These are phyloP conservation scores for Claviceps digitariae DNA, from an alignment of 2,329 filamentous ascomycete genomes.

Conservation along the genomic window DNA sequence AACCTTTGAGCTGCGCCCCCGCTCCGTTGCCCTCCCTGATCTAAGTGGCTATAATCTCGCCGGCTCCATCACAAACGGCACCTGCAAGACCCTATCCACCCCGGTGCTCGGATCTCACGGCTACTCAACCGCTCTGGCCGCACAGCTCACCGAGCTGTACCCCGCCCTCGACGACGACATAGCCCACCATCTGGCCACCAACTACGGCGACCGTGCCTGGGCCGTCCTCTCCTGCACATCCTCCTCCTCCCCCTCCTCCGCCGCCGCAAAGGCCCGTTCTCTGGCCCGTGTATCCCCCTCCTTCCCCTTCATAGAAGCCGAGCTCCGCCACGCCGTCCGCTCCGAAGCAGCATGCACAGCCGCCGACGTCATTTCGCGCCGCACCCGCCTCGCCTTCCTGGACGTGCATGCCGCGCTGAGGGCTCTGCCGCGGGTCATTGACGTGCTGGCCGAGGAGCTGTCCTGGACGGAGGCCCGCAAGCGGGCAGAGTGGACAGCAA, in stretches of 20 bases:
- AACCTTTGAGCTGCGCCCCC: slow-evolving; percentile 46
- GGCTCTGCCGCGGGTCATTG: slow-evolving; percentile 55
- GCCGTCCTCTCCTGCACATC: slow-evolving; percentile 40
- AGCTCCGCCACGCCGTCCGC: slow-evolving; percentile 57
- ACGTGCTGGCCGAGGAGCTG: slow-evolving; percentile 58
- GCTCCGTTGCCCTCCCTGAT: slow-evolving; percentile 40
- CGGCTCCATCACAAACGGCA: slow-evolving; percentile 44
- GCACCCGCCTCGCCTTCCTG: slow-evolving; percentile 61
- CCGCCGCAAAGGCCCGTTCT: slow-evolving; percentile 9
- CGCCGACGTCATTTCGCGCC: slow-evolving; percentile 55
- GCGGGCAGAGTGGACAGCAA: slow-evolving; percentile 41
- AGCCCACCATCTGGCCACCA: slow-evolving; percentile 28
- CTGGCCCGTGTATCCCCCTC: slow-evolving; percentile 48
- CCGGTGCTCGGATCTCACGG: slow-evolving; percentile 67
- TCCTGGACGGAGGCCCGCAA: slow-evolving; percentile 48
- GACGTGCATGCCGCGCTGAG: slow-evolving; percentile 59
- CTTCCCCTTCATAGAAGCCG: slow-evolving; percentile 62
- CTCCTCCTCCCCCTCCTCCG: slow-evolving; percentile 20
- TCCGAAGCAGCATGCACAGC: slow-evolving; percentile 62
- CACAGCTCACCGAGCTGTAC: slow-evolving; percentile 24
- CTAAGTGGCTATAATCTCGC: slow-evolving; percentile 48
- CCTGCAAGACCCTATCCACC: slow-evolving; percentile 61
- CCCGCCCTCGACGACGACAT: slow-evolving; percentile 21
- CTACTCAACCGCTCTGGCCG: slow-evolving; percentile 27
- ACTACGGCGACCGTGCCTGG: slow-evolving; percentile 50